Evolutionary conservation across 371 early-diverging fungal genomes (phyloP).

Genomic region (Lichtheimia hyalospora): DNA sequence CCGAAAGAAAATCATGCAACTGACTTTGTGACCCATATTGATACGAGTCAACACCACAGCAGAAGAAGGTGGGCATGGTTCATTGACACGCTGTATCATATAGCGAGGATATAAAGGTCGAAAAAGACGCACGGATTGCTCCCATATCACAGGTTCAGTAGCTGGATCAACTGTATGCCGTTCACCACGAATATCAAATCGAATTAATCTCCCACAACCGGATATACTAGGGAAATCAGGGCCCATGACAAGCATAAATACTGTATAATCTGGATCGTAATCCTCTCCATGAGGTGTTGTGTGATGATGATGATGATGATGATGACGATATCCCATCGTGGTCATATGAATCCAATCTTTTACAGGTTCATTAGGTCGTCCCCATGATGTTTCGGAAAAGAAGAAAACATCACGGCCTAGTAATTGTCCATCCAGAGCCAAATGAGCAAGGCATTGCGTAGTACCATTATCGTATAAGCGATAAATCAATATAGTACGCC

Average conservation of each 20-base stretch:
- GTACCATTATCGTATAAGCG: conserved; percentile 30
- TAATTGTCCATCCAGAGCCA: conserved; percentile 20
- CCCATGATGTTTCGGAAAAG: conserved; percentile 34
- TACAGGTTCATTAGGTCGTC: conserved; percentile 16
- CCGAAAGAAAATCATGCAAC: conserved; percentile 45
- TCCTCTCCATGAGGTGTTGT: conserved; percentile 11
- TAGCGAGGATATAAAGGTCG: conserved; percentile 1
- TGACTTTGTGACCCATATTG: conserved; percentile 27
- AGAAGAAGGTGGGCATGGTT: conserved; percentile 7
- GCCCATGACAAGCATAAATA: conserved; percentile 33
- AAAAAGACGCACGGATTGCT: conserved; percentile 7
- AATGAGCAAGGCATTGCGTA: conserved; percentile 30
- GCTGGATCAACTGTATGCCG: conserved; percentile 23
- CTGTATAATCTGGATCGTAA: conserved; percentile 18
- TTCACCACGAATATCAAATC: conserved; percentile 28
- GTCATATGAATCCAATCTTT: not conserved
- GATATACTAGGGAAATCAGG: conserved; percentile 16
- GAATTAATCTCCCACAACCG: conserved; percentile 26
- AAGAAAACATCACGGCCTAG: conserved; percentile 36
- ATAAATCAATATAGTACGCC: conserved; percentile 35
- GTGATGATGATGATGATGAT: conserved; percentile 28
- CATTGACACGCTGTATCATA: not conserved
- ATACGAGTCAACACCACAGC: conserved; percentile 21
- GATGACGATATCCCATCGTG: conserved; percentile 6
- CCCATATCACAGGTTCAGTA: conserved; percentile 18